Evolutionary conservation across 768 basidiomycete species (phyloP).

Genomic region (Xerocomus potaroensis): DNA sequence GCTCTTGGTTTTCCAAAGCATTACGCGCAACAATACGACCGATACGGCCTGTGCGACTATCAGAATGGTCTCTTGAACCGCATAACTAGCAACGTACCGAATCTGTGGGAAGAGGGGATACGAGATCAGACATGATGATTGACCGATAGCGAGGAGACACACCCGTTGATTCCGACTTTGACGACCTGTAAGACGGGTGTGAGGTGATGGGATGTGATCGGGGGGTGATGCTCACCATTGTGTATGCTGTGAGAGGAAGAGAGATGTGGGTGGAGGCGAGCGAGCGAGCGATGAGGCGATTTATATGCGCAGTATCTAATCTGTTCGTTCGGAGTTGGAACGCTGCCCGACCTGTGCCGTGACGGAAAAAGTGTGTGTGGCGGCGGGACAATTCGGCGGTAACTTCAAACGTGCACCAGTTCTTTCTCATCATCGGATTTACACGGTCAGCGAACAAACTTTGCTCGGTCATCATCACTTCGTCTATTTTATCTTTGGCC

Average conservation of each 20-base stretch:
- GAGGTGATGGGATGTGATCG: neutral
- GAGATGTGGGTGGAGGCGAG: neutral
- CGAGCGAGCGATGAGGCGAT: conserved; percentile 3
- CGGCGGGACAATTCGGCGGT: conserved; percentile 1
- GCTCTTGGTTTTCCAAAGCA: conserved; percentile 68
- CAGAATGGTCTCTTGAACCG: neutral
- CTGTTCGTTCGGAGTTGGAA: conserved; percentile 26
- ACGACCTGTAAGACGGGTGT: conserved; percentile 39
- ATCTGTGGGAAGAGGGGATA: conserved; percentile 37
- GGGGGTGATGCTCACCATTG: conserved; percentile 22
- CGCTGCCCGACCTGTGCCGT: conserved; percentile 15
- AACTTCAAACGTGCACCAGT: neutral
- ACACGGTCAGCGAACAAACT: too few relatives aligned
- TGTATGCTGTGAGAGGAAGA: conserved; percentile 7
- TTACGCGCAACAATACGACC: conserved; percentile 98
- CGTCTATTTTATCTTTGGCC: too few relatives aligned
- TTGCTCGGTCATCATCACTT: too few relatives aligned
- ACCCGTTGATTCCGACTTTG: conserved; percentile 98
- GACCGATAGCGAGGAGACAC: conserved; percentile 25
- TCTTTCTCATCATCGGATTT: neutral
- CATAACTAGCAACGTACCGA: conserved; percentile 51
- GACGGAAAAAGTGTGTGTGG: neutral
- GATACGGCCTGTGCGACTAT: conserved; percentile 73
- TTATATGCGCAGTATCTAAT: conserved; percentile 33
- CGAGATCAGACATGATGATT: conserved; percentile 12